phyloP scores from a whole-genome alignment of 371 early-diverging fungal species.

The Mucor indicus region DNA sequence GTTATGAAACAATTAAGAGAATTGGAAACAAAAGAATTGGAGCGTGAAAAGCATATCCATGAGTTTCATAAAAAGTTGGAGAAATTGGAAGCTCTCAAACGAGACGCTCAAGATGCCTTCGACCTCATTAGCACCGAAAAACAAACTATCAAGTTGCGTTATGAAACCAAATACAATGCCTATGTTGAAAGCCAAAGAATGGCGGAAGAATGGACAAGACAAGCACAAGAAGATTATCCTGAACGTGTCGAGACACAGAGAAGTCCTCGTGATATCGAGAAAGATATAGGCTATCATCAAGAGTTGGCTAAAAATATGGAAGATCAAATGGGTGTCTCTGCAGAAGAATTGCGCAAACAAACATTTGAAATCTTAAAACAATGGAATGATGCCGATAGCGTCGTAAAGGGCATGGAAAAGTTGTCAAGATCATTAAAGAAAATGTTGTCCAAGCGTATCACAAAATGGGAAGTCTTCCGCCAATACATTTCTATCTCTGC shows the following conservation, averaged over 20 bases:
- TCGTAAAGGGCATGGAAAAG: constrained; percentile 47
- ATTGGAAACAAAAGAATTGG: constrained; percentile 12
- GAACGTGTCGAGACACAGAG: constrained; percentile 62
- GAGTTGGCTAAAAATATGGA: not conserved
- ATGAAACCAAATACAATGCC: not conserved
- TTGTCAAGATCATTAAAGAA: constrained; percentile 34
- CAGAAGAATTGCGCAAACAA: constrained; percentile 59
- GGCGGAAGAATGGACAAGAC: constrained; percentile 36
- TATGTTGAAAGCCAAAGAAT: constrained; percentile 1
- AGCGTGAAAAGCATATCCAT: not conserved
- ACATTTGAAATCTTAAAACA: constrained; percentile 43
- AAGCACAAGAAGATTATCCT: constrained; percentile 57
- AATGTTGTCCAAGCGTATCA: constrained; percentile 61
- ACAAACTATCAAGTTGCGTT: not conserved
- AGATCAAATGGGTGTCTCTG: constrained; percentile 19
- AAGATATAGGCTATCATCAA: not conserved
- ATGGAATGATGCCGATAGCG: constrained; percentile 58
- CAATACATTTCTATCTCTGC: constrained; percentile 74
- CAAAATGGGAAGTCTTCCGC: constrained; percentile 67
- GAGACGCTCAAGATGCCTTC: not conserved
- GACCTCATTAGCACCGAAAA: not conserved
- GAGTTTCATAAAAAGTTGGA: not conserved
- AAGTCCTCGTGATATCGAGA: constrained; percentile 52
- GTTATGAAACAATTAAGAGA: constrained; percentile 2
- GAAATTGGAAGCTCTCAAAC: constrained; percentile 7